Base-by-base conservation (phyloP, 148 eudicot species). In the Rhododendron simsii region DNA sequence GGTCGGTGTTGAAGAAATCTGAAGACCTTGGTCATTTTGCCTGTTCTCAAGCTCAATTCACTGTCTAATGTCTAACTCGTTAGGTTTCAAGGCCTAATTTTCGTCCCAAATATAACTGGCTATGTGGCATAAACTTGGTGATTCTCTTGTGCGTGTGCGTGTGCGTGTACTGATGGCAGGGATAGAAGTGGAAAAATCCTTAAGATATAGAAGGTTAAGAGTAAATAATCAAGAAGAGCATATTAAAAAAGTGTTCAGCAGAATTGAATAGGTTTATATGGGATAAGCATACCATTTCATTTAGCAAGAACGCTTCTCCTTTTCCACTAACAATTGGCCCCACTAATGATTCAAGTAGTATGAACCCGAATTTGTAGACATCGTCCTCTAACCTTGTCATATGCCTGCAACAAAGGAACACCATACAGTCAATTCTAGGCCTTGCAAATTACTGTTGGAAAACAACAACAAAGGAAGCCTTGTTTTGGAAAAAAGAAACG, bases 311-410 rank as follows among this genome's bases (percentile, higher is more conserved):
- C 30, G 94, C 90, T 83, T 94, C 96, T 83, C 93, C 92, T 87
- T 91, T 94, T 63, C 91, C 93, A 9, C 86, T 88, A 28, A 84
- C 91, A 30, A 74, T 83, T 75, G 96, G 95, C 55, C 96, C 96
- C n/a, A 94, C 92, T 53, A 94, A 92, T 28, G 93, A 88, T 89
- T 94, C 96, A 37, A 94, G 93, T 86, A 94, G 86, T 89, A 94
- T 90, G 88, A 92, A 92, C 23, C 96, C 96, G 55, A 92, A 94
- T 83, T 91, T 90, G 81, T 92, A 91, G 50, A 94, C 96, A 84
- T 94, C 96, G 55, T 94, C 94, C 84, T 90, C 93, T 67, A 86
- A 79, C 85, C 86, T 88, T 33, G 87, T 88, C 86, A 73, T 86
- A 83, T 88, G 87, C 90, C 96, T 93, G 89, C 84, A 86, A 81